These are phyloP conservation scores for Gnaphalium uliginosum DNA, from an alignment of 129 eudicot species.

Conservation along the genomic window DNA sequence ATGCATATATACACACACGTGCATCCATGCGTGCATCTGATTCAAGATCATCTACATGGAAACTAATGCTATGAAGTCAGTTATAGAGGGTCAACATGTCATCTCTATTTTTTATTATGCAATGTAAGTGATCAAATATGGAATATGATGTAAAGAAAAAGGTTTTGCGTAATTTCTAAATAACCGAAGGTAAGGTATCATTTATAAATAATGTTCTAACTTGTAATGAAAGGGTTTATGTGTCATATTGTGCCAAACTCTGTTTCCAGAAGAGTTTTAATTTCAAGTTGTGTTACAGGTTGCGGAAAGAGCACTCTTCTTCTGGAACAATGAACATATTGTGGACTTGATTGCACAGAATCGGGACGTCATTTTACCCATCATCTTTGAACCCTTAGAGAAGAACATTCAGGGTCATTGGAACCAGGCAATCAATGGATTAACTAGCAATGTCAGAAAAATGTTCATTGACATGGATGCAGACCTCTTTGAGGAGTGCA, in stretches of 20 bases:
- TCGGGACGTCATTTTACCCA: slow-evolving; percentile 53
- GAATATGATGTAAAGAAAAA: neutral
- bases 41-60: neutral
- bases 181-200: neutral
- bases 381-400: slow-evolving; percentile 59
- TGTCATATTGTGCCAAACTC: neutral
- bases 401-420: slow-evolving; percentile 54
- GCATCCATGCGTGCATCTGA: too few relatives aligned
- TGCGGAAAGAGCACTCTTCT: slow-evolving; percentile 52
- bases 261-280: neutral
- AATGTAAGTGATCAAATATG: neutral
- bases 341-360: slow-evolving; percentile 53
- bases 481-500: slow-evolving; percentile 56
- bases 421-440: slow-evolving; percentile 57
- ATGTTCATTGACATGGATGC: slow-evolving; percentile 69
- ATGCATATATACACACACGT: neutral
- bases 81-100: neutral
- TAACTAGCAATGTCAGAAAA: slow-evolving; percentile 54
- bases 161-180: neutral
- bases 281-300: slow-evolving; percentile 29
- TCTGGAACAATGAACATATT: slow-evolving; percentile 53
- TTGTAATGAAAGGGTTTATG: neutral
- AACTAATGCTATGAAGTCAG: neutral
- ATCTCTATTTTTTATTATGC: neutral
- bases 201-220: neutral